A percentile compares a stretch with the other conserved stretches of the same genome.
Evolutionary conservation across 2,329 filamentous ascomycete species (phyloP).

Genomic region (Fusarium duplospermum): DNA sequence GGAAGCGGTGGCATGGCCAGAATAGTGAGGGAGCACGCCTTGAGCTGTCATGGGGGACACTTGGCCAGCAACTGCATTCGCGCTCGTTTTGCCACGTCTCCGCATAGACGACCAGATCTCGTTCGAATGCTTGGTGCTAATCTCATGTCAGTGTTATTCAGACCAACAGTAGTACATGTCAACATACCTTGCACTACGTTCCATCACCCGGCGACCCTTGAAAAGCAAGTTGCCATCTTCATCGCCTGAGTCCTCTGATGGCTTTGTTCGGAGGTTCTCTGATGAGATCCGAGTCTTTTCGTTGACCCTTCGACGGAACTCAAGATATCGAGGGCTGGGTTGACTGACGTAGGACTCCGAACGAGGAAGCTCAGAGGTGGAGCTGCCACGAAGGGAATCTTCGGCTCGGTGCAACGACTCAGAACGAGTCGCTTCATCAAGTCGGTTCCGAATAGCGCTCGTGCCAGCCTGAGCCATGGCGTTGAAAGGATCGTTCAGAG

Average conservation of each 20-base stretch:
- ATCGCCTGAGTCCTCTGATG: constrained; percentile 42
- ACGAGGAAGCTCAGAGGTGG: constrained; percentile 37
- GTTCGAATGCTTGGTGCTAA: constrained; percentile 54
- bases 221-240: constrained; percentile 53
- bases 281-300: constrained; percentile 20
- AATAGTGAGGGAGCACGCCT: constrained; percentile 65
- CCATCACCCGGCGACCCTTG: constrained; percentile 49
- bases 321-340: constrained; percentile 42
- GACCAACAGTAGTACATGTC: background rate
- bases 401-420: constrained; percentile 45
- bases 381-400: constrained; percentile 33
- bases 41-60: constrained; percentile 66
- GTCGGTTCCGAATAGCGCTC: constrained; percentile 32
- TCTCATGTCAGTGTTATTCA: constrained; percentile 23
- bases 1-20: constrained; percentile 64
- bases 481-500: constrained; percentile 36
- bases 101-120: constrained; percentile 63
- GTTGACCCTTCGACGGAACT: constrained; percentile 40
- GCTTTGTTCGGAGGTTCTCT: constrained; percentile 15
- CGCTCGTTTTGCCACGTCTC: constrained; percentile 64
- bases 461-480: constrained; percentile 19
- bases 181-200: constrained; percentile 47
- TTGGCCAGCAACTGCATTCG: constrained; percentile 57
- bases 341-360: constrained; percentile 40
- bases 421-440: constrained; percentile 49